phyloP scores from a whole-genome alignment of 257 asterid genomes.

The Plantago elongata region DNA sequence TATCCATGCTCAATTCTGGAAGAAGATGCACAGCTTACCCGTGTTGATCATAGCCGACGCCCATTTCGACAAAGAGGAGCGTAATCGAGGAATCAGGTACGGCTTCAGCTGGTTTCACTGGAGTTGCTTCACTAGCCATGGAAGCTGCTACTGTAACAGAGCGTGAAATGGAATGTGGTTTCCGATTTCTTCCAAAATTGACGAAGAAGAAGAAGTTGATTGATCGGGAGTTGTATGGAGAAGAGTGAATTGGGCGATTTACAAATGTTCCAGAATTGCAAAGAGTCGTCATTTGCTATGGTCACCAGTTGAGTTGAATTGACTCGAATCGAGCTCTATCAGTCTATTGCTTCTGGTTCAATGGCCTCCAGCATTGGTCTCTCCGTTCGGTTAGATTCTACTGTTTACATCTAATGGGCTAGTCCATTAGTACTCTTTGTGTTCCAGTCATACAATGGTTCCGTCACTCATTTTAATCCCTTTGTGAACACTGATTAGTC shows the following conservation, averaged over 20 bases:
- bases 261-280: conserved; percentile 16
- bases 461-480: no score
- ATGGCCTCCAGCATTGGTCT: no score
- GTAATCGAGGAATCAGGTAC: conserved; percentile 75
- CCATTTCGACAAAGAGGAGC: conserved; percentile 95
- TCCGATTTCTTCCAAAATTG: neutral
- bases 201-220: neutral
- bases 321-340: no score
- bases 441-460: no score
- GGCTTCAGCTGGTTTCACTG: conserved; percentile 18
- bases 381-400: no score
- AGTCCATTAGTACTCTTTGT: no score
- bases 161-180: conserved; percentile 17
- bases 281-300: neutral
- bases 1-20: no score
- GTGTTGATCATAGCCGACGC: conserved; percentile 98
- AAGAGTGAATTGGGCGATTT: conserved; percentile 15
- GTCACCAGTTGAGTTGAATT: no score
- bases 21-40: conserved; percentile 37
- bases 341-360: no score
- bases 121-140: conserved; percentile 44
- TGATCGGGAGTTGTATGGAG: conserved; percentile 11
- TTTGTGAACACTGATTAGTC: no score
- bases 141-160: conserved; percentile 23
- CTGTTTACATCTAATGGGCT: no score